A percentile compares a stretch with the other conserved stretches of the same genome.
phyloP scores from a whole-genome alignment of 2,329 filamentous ascomycete species.

The Helotiales sp. region DNA sequence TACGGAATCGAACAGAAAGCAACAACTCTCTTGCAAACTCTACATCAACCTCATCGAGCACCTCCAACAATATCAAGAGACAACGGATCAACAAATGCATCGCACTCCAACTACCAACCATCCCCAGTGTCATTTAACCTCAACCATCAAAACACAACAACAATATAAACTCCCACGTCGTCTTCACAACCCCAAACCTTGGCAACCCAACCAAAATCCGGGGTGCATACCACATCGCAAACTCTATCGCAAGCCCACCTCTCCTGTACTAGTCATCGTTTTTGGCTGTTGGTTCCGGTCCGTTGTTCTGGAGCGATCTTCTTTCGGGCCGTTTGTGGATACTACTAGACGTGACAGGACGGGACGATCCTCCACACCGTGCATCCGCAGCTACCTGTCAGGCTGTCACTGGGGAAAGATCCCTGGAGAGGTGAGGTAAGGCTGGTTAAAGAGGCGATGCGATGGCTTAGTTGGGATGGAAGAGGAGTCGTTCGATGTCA shows the following conservation, averaged over 20 bases:
- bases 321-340: constrained; percentile 13
- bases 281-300: not conserved
- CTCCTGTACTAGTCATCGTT: not conserved
- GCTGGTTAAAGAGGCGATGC: not conserved
- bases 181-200: not conserved
- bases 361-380: not conserved
- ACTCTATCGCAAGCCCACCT: not conserved
- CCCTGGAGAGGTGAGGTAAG: not conserved
- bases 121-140: too few relatives aligned
- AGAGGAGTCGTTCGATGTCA: not conserved
- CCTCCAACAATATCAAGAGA: not conserved
- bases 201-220: not conserved
- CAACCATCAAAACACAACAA: not conserved
- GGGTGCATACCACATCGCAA: not conserved
- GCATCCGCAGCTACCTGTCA: not conserved
- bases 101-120: too few relatives aligned
- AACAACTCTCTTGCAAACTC: not conserved
- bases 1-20: not conserved
- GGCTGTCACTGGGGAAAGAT: not conserved
- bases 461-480: not conserved
- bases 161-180: not conserved
- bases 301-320: constrained; percentile 6
- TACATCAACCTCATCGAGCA: not conserved
- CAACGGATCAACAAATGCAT: too few relatives aligned
- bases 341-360: not conserved